Evolutionary conservation across 306 rosid genomes (phyloP).

Genomic region (Casuarina equisetifolia): DNA sequence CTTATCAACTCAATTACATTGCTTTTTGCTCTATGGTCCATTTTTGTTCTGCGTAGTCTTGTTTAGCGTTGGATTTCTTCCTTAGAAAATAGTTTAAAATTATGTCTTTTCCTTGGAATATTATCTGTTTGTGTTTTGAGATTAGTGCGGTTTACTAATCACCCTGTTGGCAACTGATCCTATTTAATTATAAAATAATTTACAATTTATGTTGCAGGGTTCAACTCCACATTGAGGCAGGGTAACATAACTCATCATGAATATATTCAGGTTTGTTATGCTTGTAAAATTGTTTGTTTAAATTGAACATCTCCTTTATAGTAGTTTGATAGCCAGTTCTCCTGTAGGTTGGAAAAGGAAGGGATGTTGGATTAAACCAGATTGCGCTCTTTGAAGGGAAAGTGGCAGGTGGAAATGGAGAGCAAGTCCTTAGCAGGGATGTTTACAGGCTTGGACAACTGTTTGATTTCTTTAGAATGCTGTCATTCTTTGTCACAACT

Average conservation of each 20-base stretch:
- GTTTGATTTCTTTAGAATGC: slow-evolving; percentile 95
- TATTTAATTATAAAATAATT: not conserved
- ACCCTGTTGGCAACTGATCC: not conserved
- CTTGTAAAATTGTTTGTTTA: slow-evolving; percentile 17
- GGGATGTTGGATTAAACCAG: slow-evolving; percentile 98
- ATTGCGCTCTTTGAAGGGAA: slow-evolving; percentile 98
- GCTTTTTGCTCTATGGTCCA: not conserved
- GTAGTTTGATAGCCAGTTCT: slow-evolving; percentile 31
- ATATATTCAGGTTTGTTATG: slow-evolving; percentile 78
- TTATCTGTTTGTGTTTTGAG: not conserved
- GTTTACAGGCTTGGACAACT: slow-evolving; percentile 89
- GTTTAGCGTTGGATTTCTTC: not conserved
- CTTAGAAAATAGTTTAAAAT: not conserved
- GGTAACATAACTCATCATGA: slow-evolving; percentile 96
- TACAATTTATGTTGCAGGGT: slow-evolving; percentile 53
- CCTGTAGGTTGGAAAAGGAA: slow-evolving; percentile 95
- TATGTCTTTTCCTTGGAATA: not conserved
- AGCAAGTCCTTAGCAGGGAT: slow-evolving; percentile 96
- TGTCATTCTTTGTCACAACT: slow-evolving; percentile 90
- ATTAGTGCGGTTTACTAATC: slow-evolving; percentile 1
- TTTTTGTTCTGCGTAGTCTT: not conserved
- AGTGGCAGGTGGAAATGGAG: slow-evolving; percentile 99
- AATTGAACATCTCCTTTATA: slow-evolving; percentile 19
- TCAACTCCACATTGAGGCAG: slow-evolving; percentile 94
- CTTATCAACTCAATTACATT: not conserved